Evolutionary conservation across 805 yeast genomes (phyloP).

Genomic region (Wickerhamomyces sydowiorum): DNA sequence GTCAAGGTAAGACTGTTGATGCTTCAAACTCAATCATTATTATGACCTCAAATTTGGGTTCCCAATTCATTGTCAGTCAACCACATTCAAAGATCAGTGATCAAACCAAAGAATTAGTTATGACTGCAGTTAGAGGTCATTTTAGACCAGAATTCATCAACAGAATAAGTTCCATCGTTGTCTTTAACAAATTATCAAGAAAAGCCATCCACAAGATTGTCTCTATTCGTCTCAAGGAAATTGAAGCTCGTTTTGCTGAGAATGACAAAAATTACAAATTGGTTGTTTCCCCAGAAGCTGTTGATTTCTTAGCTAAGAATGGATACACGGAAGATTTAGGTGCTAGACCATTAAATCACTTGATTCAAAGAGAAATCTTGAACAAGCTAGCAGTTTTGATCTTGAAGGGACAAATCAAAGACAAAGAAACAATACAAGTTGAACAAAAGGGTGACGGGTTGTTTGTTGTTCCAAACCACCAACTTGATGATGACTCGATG

Average conservation of each 20-base stretch:
- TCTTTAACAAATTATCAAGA: conserved; percentile 88
- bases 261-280: conserved; percentile 77
- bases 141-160: conserved; percentile 97
- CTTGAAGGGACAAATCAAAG: conserved; percentile 78
- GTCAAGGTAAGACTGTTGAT: conserved; percentile 89
- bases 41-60: conserved; percentile 97
- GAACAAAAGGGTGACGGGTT: conserved; percentile 52
- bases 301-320: conserved; percentile 73
- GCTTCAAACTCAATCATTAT: conserved; percentile 89
- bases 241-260: conserved; percentile 76
- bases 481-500: conserved; percentile 43
- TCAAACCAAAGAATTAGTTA: conserved; percentile 68
- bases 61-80: conserved; percentile 74
- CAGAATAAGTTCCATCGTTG: conserved; percentile 89
- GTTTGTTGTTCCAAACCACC: conserved; percentile 84
- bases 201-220: conserved; percentile 92
- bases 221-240: conserved; percentile 74
- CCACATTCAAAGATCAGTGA: conserved; percentile 59
- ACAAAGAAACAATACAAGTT: conserved; percentile 81
- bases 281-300: conserved; percentile 68
- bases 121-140: conserved; percentile 79
- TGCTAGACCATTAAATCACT: conserved; percentile 92
- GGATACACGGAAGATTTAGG: conserved; percentile 95
- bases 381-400: conserved; percentile 87
- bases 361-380: conserved; percentile 83